These are phyloP conservation scores for Bretziella fagacearum DNA, from an alignment of 2,329 filamentous ascomycete species.

Conservation along the genomic window DNA sequence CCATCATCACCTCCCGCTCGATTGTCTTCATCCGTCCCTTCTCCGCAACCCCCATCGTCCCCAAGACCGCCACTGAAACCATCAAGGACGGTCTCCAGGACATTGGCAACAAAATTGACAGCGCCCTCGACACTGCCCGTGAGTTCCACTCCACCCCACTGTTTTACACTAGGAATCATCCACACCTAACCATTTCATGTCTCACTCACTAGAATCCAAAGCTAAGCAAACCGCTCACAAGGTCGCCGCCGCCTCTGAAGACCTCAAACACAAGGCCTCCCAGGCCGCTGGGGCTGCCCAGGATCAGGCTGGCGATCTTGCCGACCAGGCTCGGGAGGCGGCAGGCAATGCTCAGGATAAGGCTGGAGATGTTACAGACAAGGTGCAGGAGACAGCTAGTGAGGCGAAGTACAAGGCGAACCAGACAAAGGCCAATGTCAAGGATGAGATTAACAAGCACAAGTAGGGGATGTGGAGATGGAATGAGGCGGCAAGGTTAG, in stretches of 20 bases:
- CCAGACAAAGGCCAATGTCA: slow-evolving; percentile 27
- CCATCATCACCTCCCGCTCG: slow-evolving; percentile 19
- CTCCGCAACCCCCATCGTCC: slow-evolving; percentile 28
- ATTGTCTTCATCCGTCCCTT: slow-evolving; percentile 32
- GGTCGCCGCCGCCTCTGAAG: slow-evolving; percentile 18
- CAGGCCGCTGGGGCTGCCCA: slow-evolving; percentile 26
- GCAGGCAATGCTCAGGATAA: slow-evolving; percentile 23
- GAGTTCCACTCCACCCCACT: slow-evolving; percentile 19
- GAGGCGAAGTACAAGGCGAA: slow-evolving; percentile 25
- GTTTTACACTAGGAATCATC: background rate
- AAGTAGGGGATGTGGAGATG: background rate
- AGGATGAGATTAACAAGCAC: slow-evolving; percentile 21
- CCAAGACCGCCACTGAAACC: slow-evolving; percentile 34
- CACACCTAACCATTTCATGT: background rate
- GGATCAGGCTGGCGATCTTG: slow-evolving; percentile 23
- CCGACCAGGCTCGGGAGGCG: slow-evolving; percentile 25
- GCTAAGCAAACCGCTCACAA: slow-evolving; percentile 21
- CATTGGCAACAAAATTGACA: slow-evolving; percentile 43
- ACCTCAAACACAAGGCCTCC: slow-evolving; percentile 24
- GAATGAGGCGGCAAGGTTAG: too few species aligned
- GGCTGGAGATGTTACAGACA: slow-evolving; percentile 19
- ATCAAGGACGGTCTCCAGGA: slow-evolving; percentile 42
- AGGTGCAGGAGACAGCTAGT: slow-evolving; percentile 29
- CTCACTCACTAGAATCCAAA: slow-evolving; percentile 14
- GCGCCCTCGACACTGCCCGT: slow-evolving; percentile 43